Evolutionary conservation across 2,329 filamentous ascomycete species (phyloP), one percentile per base, ranked within the genome.

Genomic region (Cyclaneusma minus): DNA sequence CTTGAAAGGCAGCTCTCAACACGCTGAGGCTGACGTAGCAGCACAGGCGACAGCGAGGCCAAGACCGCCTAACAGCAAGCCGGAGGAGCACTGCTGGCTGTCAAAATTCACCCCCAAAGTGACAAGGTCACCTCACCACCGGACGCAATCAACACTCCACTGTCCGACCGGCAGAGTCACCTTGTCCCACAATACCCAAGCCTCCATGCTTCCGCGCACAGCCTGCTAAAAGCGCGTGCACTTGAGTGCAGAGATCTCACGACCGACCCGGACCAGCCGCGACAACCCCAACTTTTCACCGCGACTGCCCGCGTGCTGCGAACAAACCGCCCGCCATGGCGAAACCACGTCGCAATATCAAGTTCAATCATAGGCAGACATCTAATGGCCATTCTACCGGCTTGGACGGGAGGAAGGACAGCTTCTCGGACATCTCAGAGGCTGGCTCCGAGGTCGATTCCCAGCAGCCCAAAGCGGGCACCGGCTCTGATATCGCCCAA

Each of bases 391-490:
- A 41, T 21, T 36, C 32, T 26, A 36, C 43, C 10, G 33, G 44
- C 22, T 25, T 32, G 16, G 45, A 49, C 36, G 26, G 26, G 13
- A 62, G 71, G 39, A 71, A 76, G 41, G 64, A 67, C 31, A 80
- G 74, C 60, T 71, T 81, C 52, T 79, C 75, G 39, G 76, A 80
- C 38, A 62, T 62, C 42, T 78, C 71, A 47, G 74, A 78, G 42
- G 60, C 60, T 21, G 57, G 56, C 26, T 66, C 63, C 22, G 43
- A 48, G 23, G 42, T 42, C 28, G 37, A 36, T 11, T 43, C 42
- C 18, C 40, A 40, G 14, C 22, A 28, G n/a, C n/a, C n/a, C n/a
- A 41, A 38, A 26, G 16, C 37, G 8, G 33, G 28, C 21, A 33
- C 31, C 28, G 41, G 38, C 13, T 15, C 5, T 48, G 54, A 45